Conservation (phyloP, 768 basidiomycete genomes). For the Dentipellis sp. region DNA sequence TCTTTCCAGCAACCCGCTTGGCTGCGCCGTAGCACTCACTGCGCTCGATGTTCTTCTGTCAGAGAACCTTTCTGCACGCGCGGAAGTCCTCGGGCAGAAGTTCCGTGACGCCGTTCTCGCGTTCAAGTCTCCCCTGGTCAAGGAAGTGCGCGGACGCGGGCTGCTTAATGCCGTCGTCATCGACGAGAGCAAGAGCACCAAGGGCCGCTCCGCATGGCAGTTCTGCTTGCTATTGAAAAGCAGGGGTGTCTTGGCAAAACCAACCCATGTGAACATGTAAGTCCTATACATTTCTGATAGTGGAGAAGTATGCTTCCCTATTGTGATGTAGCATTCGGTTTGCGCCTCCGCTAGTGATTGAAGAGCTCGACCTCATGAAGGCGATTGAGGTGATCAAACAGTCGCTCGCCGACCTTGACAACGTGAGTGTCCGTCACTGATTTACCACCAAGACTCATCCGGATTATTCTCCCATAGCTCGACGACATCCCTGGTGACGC, state of each 20-base stretch:
- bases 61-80: conserved; percentile 78
- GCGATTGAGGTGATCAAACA: conserved; percentile 71
- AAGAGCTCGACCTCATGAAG: conserved; percentile 74
- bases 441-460: too few species aligned
- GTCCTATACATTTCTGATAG: conserved; percentile 20
- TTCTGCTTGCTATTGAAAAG: conserved; percentile 88
- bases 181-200: conserved; percentile 68
- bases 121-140: conserved; percentile 62
- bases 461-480: conserved; percentile 21
- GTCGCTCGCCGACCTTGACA: conserved; percentile 73
- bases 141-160: conserved; percentile 77
- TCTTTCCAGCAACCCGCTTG: conserved; percentile 72
- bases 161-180: conserved; percentile 92
- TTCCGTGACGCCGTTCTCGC: conserved; percentile 62
- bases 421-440: conserved; percentile 30
- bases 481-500: conserved; percentile 59
- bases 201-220: conserved; percentile 89
- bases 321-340: conserved; percentile 70
- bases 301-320: too few species aligned
- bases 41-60: conserved; percentile 87
- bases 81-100: conserved; percentile 59
- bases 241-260: conserved; percentile 89
- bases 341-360: conserved; percentile 91
- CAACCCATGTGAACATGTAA: conserved; percentile 90
- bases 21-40: conserved; percentile 92